Base-by-base conservation (phyloP, 768 basidiomycete species). In the Podaxis sp. region DNA sequence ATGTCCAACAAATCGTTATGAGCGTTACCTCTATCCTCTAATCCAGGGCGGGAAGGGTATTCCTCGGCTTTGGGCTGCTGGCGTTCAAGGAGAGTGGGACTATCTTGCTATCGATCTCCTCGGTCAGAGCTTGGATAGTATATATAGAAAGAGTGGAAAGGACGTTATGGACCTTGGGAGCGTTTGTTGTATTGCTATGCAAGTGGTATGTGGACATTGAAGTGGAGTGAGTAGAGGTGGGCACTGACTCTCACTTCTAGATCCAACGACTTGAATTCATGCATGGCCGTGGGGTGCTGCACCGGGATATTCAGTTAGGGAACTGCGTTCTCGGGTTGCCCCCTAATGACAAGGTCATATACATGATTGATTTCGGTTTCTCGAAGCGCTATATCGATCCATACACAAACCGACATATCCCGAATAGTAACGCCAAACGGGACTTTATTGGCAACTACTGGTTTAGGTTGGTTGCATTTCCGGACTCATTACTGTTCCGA, bases 361-460 rank as follows among this genome's bases (percentile, higher is more conserved):
- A 91, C 68, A 88, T 92, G 89, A 93, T 93, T 67, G 91, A 93
- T 71, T 92, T 93, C 70, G 90, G 90, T 13, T 93, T 93, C 71
- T 90, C 90, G 17, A 92, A 91, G 68, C 81, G 81, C 36, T 93
- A 89, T 65, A 85, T 91, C 65, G 88, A 93, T 72, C 80, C 82
- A 22, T 65, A 71, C 51, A 90, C 88, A 2, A 79, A 74, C 47
- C 80, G 82, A n/a, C 90, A 93, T 67, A 89, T 93, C 61, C 84
- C 85, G 17, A 87, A 91, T 61, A 86, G 85, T 67, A 85, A 80
- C 57, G 74, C 74, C 33, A 86, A 85, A 69, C 84, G 89, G 46
- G 87, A 90, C 67, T 92, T 93, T 65, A 85, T 92, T 57, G 90
- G 90, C 25, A 93, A 93, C 70, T 93, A 91, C 70, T 93, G 89